These are phyloP conservation scores for Apium graveolens DNA, from an alignment of 129 eudicot species.

Conservation along the genomic window DNA sequence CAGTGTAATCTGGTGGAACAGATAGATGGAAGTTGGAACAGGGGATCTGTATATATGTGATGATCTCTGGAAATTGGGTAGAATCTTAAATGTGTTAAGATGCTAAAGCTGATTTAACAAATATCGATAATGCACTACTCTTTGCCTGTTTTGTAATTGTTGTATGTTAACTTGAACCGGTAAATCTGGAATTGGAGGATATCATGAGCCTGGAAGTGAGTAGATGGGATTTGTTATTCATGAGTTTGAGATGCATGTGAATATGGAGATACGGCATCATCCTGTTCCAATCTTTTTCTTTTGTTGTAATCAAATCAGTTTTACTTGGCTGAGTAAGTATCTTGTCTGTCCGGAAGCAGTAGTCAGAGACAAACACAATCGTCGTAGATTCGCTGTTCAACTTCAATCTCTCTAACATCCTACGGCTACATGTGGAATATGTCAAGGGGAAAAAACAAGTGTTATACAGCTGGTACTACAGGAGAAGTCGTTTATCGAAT, in stretches of 20 bases:
- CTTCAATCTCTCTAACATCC: background rate
- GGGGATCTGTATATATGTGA: background rate
- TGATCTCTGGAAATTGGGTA: background rate
- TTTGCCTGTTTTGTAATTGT: background rate
- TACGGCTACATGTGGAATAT: background rate
- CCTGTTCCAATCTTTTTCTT: background rate
- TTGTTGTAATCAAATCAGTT: background rate
- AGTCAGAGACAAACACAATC: conserved; percentile 6
- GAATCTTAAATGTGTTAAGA: background rate
- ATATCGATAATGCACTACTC: background rate
- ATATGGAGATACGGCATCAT: background rate
- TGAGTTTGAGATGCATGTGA: background rate
- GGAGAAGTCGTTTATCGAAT: background rate
- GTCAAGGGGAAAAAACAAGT: background rate
- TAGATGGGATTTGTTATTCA: background rate
- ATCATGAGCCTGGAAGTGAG: background rate
- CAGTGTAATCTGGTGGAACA: background rate
- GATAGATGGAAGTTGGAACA: background rate
- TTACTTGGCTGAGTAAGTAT: background rate
- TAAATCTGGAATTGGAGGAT: background rate
- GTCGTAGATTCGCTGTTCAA: conserved; percentile 1
- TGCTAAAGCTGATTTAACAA: background rate
- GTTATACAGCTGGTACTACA: background rate
- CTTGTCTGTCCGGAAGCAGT: background rate
- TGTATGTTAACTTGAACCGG: background rate